Evolutionary conservation across 1,139 yeast species (phyloP).

Genomic region (Torulaspora globosa): DNA sequence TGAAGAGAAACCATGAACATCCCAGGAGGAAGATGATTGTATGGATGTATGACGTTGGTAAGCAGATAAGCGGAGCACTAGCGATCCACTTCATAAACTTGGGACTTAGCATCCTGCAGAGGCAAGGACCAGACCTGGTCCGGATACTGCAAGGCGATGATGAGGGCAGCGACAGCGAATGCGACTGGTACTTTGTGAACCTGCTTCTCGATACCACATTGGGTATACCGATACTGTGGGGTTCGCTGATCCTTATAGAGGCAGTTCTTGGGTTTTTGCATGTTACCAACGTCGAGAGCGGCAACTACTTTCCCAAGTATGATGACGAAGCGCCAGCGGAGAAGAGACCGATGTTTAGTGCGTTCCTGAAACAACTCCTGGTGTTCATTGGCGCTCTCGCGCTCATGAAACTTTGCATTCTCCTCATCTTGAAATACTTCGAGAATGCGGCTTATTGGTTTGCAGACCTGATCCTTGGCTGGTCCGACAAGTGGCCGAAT

Average conservation of each 20-base stretch:
- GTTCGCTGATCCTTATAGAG: slow-evolving; percentile 44
- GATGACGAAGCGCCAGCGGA: slow-evolving; percentile 8
- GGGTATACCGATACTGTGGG: slow-evolving; percentile 85
- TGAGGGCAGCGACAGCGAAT: slow-evolving; percentile 50
- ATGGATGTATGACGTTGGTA: slow-evolving; percentile 86
- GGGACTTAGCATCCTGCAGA: slow-evolving; percentile 59
- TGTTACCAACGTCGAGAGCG: slow-evolving; percentile 66
- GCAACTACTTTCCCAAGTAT: slow-evolving; percentile 50
- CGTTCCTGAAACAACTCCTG: slow-evolving; percentile 68
- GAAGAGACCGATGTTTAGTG: slow-evolving; percentile 57
- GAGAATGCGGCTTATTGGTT: slow-evolving; percentile 41
- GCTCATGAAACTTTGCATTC: slow-evolving; percentile 53
- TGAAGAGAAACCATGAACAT: slow-evolving; percentile 72
- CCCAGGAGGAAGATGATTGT: slow-evolving; percentile 86
- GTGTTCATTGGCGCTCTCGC: slow-evolving; percentile 60
- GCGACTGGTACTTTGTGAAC: slow-evolving; percentile 90
- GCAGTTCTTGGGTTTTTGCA: slow-evolving; percentile 46
- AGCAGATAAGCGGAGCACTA: slow-evolving; percentile 82
- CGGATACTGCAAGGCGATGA: slow-evolving; percentile 24
- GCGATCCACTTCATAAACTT: slow-evolving; percentile 80
- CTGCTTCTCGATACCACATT: slow-evolving; percentile 86
- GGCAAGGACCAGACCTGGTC: slow-evolving; percentile 22
- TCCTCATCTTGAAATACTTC: slow-evolving; percentile 55
- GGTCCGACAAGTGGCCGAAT: slow-evolving; percentile 78
- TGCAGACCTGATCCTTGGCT: slow-evolving; percentile 61